phyloP scores from a whole-genome alignment of 2,329 filamentous ascomycete genomes.

The Achaetomium macrosporum region DNA sequence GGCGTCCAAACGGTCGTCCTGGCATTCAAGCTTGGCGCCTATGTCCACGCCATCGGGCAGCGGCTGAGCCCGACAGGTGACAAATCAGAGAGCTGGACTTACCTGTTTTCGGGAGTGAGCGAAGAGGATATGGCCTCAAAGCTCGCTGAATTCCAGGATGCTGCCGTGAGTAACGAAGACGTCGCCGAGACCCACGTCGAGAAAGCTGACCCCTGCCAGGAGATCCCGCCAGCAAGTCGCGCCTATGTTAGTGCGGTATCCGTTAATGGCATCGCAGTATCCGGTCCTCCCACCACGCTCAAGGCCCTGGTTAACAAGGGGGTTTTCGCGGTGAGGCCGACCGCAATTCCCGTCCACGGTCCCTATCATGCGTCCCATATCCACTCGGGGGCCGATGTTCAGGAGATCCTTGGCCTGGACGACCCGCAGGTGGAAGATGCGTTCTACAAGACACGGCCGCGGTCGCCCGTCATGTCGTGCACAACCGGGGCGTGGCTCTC shows the following conservation, averaged over 20 bases:
- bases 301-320: slow-evolving; percentile 37
- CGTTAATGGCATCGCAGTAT: slow-evolving; percentile 45
- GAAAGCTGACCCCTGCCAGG: slow-evolving; percentile 26
- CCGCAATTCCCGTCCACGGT: slow-evolving; percentile 48
- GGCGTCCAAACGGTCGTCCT: slow-evolving; percentile 59
- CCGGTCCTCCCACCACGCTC: slow-evolving; percentile 47
- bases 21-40: slow-evolving; percentile 58
- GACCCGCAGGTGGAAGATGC: slow-evolving; percentile 35
- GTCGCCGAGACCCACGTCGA: background rate
- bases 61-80: slow-evolving; percentile 35
- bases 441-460: slow-evolving; percentile 39
- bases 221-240: slow-evolving; percentile 39
- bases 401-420: slow-evolving; percentile 40
- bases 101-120: slow-evolving; percentile 53
- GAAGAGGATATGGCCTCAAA: slow-evolving; percentile 46
- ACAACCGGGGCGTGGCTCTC: slow-evolving; percentile 40
- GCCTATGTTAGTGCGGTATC: slow-evolving; percentile 51
- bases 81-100: slow-evolving; percentile 59
- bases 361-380: slow-evolving; percentile 53
- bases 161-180: slow-evolving; percentile 37
- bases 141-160: slow-evolving; percentile 52
- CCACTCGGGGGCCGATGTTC: slow-evolving; percentile 40
- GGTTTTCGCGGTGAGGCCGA: slow-evolving; percentile 37
- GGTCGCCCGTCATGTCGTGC: slow-evolving; percentile 46
- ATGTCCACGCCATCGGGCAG: slow-evolving; percentile 47